phyloP scores from a whole-genome alignment of 1,284 basidiomycete species.

The Erythrobasidium hasegawianum region DNA sequence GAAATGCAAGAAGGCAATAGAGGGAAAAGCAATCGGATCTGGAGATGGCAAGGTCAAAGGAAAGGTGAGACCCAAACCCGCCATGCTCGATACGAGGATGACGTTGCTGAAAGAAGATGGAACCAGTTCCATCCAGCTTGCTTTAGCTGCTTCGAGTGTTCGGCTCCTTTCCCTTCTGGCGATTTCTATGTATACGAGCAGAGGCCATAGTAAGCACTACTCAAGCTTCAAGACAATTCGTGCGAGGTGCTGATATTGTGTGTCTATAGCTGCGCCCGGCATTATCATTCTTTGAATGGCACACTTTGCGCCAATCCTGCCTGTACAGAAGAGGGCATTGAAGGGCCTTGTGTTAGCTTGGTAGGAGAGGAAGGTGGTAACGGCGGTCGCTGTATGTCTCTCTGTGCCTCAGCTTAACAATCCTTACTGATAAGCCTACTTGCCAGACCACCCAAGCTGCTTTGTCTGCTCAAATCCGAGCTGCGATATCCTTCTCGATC shows the following conservation, averaged over 20 bases:
- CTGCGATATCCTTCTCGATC: constrained; percentile 41
- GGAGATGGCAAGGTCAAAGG: constrained; percentile 46
- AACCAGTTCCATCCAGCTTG: constrained; percentile 41
- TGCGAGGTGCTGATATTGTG: not conserved
- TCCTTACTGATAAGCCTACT: not conserved
- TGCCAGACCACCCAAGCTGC: constrained; percentile 43
- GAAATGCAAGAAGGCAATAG: constrained; percentile 43
- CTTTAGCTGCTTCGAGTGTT: constrained; percentile 45
- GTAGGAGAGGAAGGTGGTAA: constrained; percentile 41
- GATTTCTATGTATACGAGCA: constrained; percentile 45
- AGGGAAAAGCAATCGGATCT: constrained; percentile 44
- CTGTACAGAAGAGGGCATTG: constrained; percentile 44
- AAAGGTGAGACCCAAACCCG: constrained; percentile 43
- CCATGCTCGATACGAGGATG: too few relatives aligned
- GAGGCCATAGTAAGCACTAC: constrained; percentile 38
- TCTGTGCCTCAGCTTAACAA: not conserved
- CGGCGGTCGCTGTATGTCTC: constrained; percentile 40
- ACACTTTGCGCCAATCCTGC: constrained; percentile 41
- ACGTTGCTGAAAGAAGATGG: not conserved
- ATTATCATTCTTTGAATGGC: constrained; percentile 45
- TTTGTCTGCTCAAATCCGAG: constrained; percentile 42
- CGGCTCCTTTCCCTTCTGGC: constrained; percentile 40
- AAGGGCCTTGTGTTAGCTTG: constrained; percentile 46
- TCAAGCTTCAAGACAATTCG: too few relatives aligned
- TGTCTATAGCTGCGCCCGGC: constrained; percentile 40